phyloP scores from a whole-genome alignment of 495 filamentous ascomycete genomes.

The Hypoxylon fragiforme region DNA sequence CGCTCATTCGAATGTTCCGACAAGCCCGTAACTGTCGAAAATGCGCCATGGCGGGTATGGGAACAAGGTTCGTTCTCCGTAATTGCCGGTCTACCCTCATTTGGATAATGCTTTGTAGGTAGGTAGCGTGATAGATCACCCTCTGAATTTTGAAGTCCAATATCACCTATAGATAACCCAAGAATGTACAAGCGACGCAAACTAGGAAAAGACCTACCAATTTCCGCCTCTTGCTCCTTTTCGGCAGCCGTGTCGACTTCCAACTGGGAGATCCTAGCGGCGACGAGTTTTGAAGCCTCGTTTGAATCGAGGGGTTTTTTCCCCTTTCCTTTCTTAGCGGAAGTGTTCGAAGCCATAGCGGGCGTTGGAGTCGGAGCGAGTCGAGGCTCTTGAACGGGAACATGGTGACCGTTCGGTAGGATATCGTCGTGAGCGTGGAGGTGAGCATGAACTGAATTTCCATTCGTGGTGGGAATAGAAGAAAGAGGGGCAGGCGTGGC shows the following conservation, averaged over 20 bases:
- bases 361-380: constrained; percentile 47
- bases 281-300: constrained; percentile 86
- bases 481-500: constrained; percentile 37
- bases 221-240: constrained; percentile 93
- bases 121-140: not conserved
- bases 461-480: constrained; percentile 26
- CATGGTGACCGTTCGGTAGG: constrained; percentile 41
- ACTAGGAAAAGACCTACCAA: constrained; percentile 68
- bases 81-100: not conserved
- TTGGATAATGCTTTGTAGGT: constrained; percentile 3
- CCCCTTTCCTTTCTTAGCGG: constrained; percentile 68
- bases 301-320: constrained; percentile 75
- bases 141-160: not conserved
- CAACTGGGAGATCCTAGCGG: constrained; percentile 91
- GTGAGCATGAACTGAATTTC: constrained; percentile 29
- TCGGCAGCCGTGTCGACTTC: constrained; percentile 90
- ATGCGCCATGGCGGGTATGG: constrained; percentile 3
- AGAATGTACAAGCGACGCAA: constrained; percentile 18
- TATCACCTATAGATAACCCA: too few species aligned
- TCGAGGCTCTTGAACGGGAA: constrained; percentile 44
- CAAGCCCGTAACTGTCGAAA: not conserved
- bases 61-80: not conserved
- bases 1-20: not conserved
- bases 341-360: constrained; percentile 42
- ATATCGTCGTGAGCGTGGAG: constrained; percentile 31